Evolutionary conservation across 78 protist genomes (phyloP).

Genomic region (Dictyostelium brefeldianum): DNA sequence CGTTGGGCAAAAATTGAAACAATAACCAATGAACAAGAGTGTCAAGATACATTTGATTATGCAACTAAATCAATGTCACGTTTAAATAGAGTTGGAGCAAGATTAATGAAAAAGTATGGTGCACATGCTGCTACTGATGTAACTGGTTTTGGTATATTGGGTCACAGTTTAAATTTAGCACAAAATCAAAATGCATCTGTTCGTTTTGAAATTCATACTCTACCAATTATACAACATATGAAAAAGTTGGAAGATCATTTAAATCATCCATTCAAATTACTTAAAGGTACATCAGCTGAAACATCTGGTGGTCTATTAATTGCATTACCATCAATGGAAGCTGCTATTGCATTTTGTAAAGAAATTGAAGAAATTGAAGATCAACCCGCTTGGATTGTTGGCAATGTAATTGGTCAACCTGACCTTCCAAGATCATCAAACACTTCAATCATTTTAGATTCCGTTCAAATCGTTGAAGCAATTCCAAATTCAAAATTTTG

Average conservation of each 20-base stretch:
- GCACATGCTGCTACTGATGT: constrained; percentile 96
- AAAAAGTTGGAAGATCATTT: constrained; percentile 71
- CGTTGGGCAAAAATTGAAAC: constrained; percentile 15
- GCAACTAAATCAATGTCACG: constrained; percentile 86
- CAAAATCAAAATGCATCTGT: constrained; percentile 50
- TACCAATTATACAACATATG: constrained; percentile 80
- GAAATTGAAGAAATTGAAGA: constrained; percentile 84
- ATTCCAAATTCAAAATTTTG: constrained; percentile 44
- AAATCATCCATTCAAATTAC: constrained; percentile 54
- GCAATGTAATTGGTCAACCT: constrained; percentile 51
- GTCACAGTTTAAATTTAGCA: constrained; percentile 90
- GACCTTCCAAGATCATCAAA: constrained; percentile 11
- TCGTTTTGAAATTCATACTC: constrained; percentile 70
- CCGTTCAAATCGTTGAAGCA: constrained; percentile 37
- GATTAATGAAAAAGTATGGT: constrained; percentile 85
- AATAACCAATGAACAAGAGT: constrained; percentile 38
- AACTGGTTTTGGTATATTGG: constrained; percentile 93
- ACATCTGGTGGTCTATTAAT: constrained; percentile 91
- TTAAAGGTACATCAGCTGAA: constrained; percentile 86
- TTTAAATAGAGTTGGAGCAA: constrained; percentile 81
- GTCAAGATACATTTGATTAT: constrained; percentile 36
- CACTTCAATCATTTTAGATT: constrained; percentile 18
- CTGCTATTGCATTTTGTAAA: constrained; percentile 49
- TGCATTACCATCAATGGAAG: constrained; percentile 45
- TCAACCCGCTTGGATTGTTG: constrained; percentile 88